phyloP scores from a whole-genome alignment of 306 rosid species.

The Quercus parvula region DNA sequence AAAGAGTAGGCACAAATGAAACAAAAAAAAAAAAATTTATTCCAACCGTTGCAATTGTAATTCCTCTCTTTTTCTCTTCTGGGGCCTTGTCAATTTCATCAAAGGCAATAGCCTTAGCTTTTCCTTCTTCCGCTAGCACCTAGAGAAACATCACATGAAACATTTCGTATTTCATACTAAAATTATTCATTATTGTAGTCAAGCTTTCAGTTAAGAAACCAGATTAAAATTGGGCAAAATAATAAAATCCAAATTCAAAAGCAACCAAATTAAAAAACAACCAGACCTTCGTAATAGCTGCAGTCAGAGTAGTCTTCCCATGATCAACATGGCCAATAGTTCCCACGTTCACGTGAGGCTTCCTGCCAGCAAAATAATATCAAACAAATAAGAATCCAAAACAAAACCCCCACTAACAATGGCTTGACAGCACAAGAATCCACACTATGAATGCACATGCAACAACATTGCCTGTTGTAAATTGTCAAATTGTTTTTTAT shows the following conservation, averaged over 20 bases:
- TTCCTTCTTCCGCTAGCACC: conserved; percentile 93
- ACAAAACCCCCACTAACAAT: neutral
- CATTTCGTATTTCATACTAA: neutral
- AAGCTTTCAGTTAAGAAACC: neutral
- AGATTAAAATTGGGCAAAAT: neutral
- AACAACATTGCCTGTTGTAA: neutral
- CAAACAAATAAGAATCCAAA: neutral
- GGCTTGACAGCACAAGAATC: neutral
- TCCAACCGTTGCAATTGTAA: conserved; percentile 87
- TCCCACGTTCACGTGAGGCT: conserved; percentile 93
- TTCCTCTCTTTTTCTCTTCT: conserved; percentile 95
- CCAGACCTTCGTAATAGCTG: conserved; percentile 92
- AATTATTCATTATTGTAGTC: neutral
- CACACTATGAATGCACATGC: neutral
- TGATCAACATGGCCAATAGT: conserved; percentile 97
- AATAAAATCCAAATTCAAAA: neutral
- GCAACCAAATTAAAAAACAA: conserved; percentile 8
- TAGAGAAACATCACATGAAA: conserved; percentile 18
- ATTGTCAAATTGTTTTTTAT: no score
- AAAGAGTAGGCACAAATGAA: conserved; percentile 1
- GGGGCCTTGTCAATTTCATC: conserved; percentile 98
- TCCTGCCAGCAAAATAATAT: conserved; percentile 40
- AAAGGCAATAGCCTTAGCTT: conserved; percentile 86
- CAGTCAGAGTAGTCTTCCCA: conserved; percentile 94
- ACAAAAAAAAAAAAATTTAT: neutral